A percentile compares a stretch with the other conserved stretches of the same genome.
phyloP scores from a whole-genome alignment of 345 rosid genomes.

The Anastatica hierochuntica region DNA sequence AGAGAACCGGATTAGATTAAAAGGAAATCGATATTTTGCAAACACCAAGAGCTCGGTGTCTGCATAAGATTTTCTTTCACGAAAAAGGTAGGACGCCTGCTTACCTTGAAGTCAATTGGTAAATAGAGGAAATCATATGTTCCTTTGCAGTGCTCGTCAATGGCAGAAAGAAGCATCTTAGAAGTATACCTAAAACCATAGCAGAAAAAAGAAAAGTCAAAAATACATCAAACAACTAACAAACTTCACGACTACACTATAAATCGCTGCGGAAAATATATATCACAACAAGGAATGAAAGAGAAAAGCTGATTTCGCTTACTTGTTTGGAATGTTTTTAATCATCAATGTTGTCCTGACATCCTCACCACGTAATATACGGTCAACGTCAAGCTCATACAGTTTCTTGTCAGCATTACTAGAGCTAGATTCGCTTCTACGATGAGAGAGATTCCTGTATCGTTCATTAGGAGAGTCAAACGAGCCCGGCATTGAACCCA shows the following conservation, averaged over 20 bases:
- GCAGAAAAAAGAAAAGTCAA: not conserved
- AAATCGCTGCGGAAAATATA: too few species aligned
- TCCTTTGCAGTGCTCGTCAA: conserved; percentile 69
- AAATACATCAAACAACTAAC: too few species aligned
- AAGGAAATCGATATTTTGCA: not conserved
- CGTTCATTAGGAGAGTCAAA: conserved; percentile 71
- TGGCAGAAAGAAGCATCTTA: conserved; percentile 77
- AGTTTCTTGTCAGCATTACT: conserved; percentile 71
- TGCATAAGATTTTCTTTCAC: not conserved
- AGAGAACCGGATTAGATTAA: not conserved
- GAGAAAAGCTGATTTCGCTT: conserved; percentile 19
- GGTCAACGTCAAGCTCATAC: conserved; percentile 81
- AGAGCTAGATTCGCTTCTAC: conserved; percentile 63
- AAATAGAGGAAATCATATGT: conserved; percentile 70
- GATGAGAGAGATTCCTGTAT: conserved; percentile 52
- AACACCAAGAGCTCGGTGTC: not conserved
- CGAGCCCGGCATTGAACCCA: conserved; percentile 51
- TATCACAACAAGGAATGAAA: not conserved
- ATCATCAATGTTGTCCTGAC: conserved; percentile 87
- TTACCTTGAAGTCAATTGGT: conserved; percentile 79
- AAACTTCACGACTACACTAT: too few species aligned
- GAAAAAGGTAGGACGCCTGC: conserved; percentile 15
- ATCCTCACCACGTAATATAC: conserved; percentile 72
- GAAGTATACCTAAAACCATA: conserved; percentile 51
- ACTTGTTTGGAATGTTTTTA: conserved; percentile 97